Evolutionary conservation across 768 basidiomycete genomes (phyloP).

Genomic region (Sutorius australiensis): DNA sequence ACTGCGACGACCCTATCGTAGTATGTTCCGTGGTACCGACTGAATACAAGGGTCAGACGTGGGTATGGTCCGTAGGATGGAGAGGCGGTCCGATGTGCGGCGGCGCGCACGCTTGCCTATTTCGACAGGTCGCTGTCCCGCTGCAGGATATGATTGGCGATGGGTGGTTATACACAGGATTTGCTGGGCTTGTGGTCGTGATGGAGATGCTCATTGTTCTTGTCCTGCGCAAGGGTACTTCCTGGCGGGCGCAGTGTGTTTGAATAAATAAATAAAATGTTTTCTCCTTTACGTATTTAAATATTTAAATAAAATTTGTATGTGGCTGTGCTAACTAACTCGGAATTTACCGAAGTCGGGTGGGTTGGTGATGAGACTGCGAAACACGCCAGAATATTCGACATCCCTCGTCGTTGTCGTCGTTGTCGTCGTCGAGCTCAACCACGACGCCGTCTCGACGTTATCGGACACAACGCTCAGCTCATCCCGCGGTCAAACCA

Average conservation of each 20-base stretch:
- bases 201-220: constrained; percentile 56
- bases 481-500: not conserved
- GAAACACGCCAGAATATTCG: constrained; percentile 26
- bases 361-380: constrained; percentile 22
- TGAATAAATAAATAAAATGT: not conserved
- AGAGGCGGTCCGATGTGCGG: no score
- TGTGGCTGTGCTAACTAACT: constrained; percentile 16
- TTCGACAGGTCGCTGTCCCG: no score
- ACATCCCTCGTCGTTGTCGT: constrained; percentile 3
- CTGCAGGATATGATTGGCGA: constrained; percentile 75
- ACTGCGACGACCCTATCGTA: no score
- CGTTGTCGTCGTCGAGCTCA: constrained; percentile 11
- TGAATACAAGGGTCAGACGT: no score
- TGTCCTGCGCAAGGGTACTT: constrained; percentile 53
- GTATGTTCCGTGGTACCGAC: no score
- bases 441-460: constrained; percentile 10
- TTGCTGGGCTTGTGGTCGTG: constrained; percentile 49
- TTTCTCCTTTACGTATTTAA: not conserved
- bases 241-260: constrained; percentile 49
- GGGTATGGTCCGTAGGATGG: no score
- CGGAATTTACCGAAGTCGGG: constrained; percentile 24
- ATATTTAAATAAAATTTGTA: constrained; percentile 8
- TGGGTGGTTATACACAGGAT: constrained; percentile 74
- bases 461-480: not conserved
- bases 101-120: no score